Percentiles rank a stretch among this genome's conserved stretches.
Conservation (phyloP, 768 basidiomycete genomes). For the Pholiota conissans region DNA sequence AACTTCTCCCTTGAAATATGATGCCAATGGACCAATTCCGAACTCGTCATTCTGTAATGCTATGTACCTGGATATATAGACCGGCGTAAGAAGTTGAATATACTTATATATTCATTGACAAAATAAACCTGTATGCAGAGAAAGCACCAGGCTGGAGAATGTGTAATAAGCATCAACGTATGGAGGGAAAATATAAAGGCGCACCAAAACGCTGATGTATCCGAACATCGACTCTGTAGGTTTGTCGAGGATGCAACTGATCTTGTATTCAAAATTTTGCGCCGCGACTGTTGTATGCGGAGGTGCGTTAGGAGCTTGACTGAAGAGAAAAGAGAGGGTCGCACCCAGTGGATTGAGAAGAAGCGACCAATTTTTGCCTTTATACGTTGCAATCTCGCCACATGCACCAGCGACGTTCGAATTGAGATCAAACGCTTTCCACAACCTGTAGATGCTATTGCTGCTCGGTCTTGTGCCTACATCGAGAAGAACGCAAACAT, state of each 20-base stretch:
- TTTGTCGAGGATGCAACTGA: constrained; percentile 89
- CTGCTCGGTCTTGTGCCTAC: constrained; percentile 91
- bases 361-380: constrained; percentile 83
- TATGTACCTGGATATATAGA: constrained; percentile 57
- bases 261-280: constrained; percentile 96
- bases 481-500: constrained; percentile 89
- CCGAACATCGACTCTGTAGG: constrained; percentile 88
- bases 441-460: constrained; percentile 89
- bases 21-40: constrained; percentile 86
- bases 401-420: constrained; percentile 95
- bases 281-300: constrained; percentile 63
- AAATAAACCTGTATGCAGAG: constrained; percentile 74
- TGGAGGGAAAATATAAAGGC: constrained; percentile 13
- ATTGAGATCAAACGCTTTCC: constrained; percentile 93
- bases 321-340: constrained; percentile 13
- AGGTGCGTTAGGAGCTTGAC: not conserved
- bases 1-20: constrained; percentile 96
- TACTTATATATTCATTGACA: not conserved
- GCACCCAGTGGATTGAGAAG: constrained; percentile 83
- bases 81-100: not conserved
- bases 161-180: not conserved
- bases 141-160: constrained; percentile 82
- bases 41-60: constrained; percentile 83
- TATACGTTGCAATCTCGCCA: constrained; percentile 94
- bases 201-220: constrained; percentile 91